Evolutionary conservation across 2,329 filamentous ascomycete species (phyloP).

Genomic region (Penicillium sp.): DNA sequence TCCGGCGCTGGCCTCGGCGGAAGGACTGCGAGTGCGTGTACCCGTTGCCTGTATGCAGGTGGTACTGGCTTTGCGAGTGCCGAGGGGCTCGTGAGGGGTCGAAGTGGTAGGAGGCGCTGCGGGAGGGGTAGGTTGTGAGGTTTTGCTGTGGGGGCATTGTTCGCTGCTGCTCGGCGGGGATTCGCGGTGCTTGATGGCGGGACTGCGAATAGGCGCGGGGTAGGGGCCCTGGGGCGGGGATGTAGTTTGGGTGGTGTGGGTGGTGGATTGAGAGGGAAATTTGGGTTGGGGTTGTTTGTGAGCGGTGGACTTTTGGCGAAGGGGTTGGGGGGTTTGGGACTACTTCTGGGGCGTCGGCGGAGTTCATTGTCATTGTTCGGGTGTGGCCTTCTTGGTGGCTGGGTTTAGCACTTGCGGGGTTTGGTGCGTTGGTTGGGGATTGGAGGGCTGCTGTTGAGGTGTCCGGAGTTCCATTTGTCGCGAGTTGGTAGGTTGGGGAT

Average conservation of each 20-base stretch:
- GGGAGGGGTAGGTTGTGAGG: constrained; percentile 8
- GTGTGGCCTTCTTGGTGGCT: constrained; percentile 9
- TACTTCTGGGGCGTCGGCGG: constrained; percentile 37
- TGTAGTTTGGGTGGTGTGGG: constrained; percentile 28
- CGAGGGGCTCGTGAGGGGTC: constrained; percentile 26
- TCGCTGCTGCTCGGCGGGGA: constrained; percentile 11
- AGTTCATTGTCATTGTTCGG: constrained; percentile 33
- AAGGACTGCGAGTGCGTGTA: constrained; percentile 13
- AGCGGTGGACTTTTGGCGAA: constrained; percentile 28
- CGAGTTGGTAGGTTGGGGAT: not conserved
- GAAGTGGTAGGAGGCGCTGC: constrained; percentile 28
- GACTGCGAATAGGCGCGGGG: constrained; percentile 20
- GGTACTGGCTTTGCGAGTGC: constrained; percentile 30
- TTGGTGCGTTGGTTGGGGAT: not conserved
- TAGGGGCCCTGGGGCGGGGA: constrained; percentile 15
- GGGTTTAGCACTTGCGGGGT: not conserved
- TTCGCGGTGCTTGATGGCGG: constrained; percentile 10
- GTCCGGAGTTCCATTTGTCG: not conserved
- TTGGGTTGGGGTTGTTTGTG: constrained; percentile 19
- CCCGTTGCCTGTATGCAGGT: constrained; percentile 3
- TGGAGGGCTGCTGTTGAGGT: constrained; percentile 2
- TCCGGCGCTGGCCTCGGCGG: constrained; percentile 22
- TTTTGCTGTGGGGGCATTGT: constrained; percentile 8
- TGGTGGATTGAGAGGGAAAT: constrained; percentile 24
- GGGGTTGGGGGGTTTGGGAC: constrained; percentile 17